These are phyloP conservation scores for Saccharomyces eubayanus DNA, from an alignment of 805 yeast species.

Conservation along the genomic window DNA sequence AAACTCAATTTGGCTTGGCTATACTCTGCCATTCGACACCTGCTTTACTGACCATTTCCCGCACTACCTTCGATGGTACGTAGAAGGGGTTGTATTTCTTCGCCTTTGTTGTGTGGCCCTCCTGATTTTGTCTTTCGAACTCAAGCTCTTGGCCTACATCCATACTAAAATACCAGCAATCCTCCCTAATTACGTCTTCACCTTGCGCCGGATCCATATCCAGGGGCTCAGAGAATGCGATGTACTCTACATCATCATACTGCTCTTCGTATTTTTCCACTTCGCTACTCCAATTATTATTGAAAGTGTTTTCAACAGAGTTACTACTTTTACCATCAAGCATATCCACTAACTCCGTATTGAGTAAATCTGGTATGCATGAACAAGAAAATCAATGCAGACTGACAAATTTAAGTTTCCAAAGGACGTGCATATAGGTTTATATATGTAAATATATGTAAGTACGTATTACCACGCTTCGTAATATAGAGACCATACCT, in stretches of 20 bases:
- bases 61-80: slow-evolving; percentile 3
- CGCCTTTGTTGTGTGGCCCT: background rate
- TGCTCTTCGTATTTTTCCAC: background rate
- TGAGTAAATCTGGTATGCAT: background rate
- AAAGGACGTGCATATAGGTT: background rate
- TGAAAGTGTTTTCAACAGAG: background rate
- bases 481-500: background rate
- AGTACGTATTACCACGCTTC: background rate
- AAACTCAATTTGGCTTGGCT: background rate
- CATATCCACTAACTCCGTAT: background rate
- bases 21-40: background rate
- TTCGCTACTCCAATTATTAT: background rate
- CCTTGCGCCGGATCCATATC: slow-evolving; percentile 1
- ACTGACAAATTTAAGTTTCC: background rate
- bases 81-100: slow-evolving; percentile 8
- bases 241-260: slow-evolving; percentile 5
- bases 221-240: slow-evolving; percentile 8
- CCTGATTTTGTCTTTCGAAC: background rate
- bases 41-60: background rate
- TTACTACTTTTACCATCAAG: background rate
- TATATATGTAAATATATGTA: background rate
- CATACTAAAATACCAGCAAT: slow-evolving; percentile 1
- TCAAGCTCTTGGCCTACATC: background rate
- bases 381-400: background rate
- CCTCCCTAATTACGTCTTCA: slow-evolving; percentile 6